Base-by-base conservation (phyloP, 1,284 basidiomycete genomes). In the Cronartium ribicola region DNA sequence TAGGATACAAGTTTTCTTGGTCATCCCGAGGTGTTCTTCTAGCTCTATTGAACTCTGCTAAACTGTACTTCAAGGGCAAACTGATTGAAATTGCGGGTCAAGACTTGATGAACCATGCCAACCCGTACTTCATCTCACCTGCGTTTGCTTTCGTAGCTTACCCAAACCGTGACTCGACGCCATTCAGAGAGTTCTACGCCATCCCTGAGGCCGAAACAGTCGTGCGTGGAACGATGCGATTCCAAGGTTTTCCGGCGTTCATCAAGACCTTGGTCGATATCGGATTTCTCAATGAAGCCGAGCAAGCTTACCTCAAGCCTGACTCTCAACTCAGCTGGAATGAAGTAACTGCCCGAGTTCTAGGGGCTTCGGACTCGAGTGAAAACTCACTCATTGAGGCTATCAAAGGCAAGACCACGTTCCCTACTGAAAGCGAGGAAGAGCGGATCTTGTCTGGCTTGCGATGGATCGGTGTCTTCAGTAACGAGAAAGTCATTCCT, bases 1-100 rank as follows among this genome's bases (percentile, higher is more conserved):
- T 98, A 76, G 95, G 96, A 40, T 98, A 98, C 88, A 98, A 98
- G 83, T 98, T 98, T 85, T 96, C 93, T 46, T 98, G 96, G 96
- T 96, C 94, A 2, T 92, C 94, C 40, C 90, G 93, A 63, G 96
- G 95, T 75, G 94, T 96, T 63, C 88, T 99, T 67, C 89, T 98
- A 78, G 95, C 95, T 5, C 87, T 97, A 75, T 88, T 95, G 79
- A 98, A 98, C 86, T 86, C 87, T 63, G 96, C 93, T 61, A 88
- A 90, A n/a, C 93, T 88, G 83, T 84, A 90, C 80, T 84, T 87
- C 62, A 83, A 86, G 71, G 88, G 89, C 57, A 83, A 90, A 82
- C 82, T 85, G 60, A 84, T 88, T 67, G 84, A 87, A 66, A 85
- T 97, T 62, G 82, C 85, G 6, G 84, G 83, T 72, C 83, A 83